Percentiles rank a stretch among this genome's conserved stretches.
Evolutionary conservation across 257 asterid species (phyloP).

Genomic region (Solanum bukasovii): DNA sequence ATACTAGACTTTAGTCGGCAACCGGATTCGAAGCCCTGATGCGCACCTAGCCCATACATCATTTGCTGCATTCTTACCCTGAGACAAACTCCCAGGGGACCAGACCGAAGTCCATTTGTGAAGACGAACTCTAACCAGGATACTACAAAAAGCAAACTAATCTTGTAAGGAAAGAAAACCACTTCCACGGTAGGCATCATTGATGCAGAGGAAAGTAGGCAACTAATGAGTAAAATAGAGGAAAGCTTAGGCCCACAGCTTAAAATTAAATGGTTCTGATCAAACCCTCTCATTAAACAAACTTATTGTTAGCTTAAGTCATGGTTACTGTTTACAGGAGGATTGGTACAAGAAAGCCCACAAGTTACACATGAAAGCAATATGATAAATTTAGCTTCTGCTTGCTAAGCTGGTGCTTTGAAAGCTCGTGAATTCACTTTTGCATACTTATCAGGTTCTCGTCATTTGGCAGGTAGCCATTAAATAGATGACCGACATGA

Average conservation of each 20-base stretch:
- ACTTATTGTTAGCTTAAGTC: neutral
- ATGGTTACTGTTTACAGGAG: neutral
- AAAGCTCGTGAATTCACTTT: neutral
- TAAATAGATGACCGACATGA: conserved; percentile 33
- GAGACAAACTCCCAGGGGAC: neutral
- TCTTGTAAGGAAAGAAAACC: neutral
- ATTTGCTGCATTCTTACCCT: neutral
- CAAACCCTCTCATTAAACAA: neutral
- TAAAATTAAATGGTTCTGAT: neutral
- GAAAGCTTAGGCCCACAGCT: neutral
- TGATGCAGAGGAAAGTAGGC: neutral
- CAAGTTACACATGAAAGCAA: neutral
- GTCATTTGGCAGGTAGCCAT: conserved; percentile 7
- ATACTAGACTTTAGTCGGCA: neutral
- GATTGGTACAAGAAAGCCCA: neutral
- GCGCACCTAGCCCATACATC: neutral
- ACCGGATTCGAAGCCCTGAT: neutral
- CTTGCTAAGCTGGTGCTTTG: conserved; percentile 1
- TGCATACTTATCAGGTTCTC: neutral
- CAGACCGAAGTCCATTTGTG: neutral
- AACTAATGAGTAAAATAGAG: neutral
- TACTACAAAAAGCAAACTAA: neutral
- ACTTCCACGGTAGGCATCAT: neutral
- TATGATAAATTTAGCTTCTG: neutral
- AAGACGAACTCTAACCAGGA: neutral